Evolutionary conservation across 495 filamentous ascomycete species (phyloP).

Genomic region (Penicillium dipodomyicola): DNA sequence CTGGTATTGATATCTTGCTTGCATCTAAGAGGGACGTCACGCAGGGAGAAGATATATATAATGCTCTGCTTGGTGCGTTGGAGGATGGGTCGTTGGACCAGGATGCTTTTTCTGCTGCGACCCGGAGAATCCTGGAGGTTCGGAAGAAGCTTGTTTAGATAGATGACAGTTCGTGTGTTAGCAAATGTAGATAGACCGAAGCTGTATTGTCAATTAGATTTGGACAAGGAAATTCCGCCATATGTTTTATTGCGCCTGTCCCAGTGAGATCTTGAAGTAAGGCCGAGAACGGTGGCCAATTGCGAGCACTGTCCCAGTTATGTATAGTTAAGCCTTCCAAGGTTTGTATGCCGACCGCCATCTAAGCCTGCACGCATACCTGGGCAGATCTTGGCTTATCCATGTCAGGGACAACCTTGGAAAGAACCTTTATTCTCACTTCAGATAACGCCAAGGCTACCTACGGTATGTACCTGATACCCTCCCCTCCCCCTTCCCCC

Average conservation of each 20-base stretch:
- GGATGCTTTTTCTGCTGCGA: conserved; percentile 18
- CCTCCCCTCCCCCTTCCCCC: too few species aligned
- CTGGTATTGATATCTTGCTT: conserved; percentile 36
- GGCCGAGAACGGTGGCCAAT: too few species aligned
- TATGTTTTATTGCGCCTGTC: neutral
- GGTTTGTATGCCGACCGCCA: neutral
- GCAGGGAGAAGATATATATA: conserved; percentile 29
- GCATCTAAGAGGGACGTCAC: conserved; percentile 31
- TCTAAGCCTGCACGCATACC: neutral
- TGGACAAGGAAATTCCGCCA: neutral
- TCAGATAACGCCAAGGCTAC: too few species aligned
- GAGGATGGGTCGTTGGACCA: conserved; percentile 19
- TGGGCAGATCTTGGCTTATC: neutral
- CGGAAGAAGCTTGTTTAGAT: conserved; percentile 19
- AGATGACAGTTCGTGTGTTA: neutral
- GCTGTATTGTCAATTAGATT: neutral
- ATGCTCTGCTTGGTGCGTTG: conserved; percentile 27
- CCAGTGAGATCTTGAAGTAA: too few species aligned
- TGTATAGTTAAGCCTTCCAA: too few species aligned
- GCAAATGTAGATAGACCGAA: neutral
- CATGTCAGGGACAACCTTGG: neutral
- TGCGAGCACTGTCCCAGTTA: neutral
- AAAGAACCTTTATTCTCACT: too few species aligned
- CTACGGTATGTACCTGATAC: too few species aligned
- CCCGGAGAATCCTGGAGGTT: conserved; percentile 24